phyloP scores from a whole-genome alignment of 2,329 filamentous ascomycete species.

The Microsporum canis region DNA sequence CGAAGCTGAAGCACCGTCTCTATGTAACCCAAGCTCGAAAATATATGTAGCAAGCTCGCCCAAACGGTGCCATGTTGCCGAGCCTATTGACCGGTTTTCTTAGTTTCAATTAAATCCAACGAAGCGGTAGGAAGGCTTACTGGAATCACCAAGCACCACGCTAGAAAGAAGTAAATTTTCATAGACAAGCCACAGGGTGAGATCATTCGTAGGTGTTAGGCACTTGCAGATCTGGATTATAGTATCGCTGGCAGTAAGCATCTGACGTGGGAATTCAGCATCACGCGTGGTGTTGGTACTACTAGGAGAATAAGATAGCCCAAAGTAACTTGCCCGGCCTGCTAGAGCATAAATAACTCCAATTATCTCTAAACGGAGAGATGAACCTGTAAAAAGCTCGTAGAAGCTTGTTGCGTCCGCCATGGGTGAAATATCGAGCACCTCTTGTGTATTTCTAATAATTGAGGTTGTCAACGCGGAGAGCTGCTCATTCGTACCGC shows the following conservation, averaged over 20 bases:
- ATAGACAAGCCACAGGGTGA: not conserved
- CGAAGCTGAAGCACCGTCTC: not conserved
- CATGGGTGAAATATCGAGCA: not conserved
- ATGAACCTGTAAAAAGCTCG: not conserved
- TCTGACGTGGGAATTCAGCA: not conserved
- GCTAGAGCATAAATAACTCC: not conserved
- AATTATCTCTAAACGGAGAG: not conserved
- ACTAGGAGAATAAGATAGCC: not conserved
- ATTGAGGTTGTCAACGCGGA: not conserved
- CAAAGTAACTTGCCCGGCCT: not conserved
- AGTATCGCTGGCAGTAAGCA: not conserved
- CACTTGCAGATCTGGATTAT: not conserved
- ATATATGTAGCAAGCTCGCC: not conserved
- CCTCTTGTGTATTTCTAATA: not conserved
- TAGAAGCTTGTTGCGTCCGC: not conserved
- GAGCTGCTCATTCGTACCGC: not conserved
- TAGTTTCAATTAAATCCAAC: not conserved
- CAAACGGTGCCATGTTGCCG: not conserved
- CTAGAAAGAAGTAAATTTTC: slow-evolving; percentile 3
- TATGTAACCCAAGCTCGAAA: slow-evolving; percentile 1
- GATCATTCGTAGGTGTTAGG: not conserved
- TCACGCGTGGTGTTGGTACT: not conserved
- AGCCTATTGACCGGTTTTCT: not conserved
- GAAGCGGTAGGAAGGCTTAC: not conserved
- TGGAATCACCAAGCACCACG: not conserved